A percentile compares a stretch with the other conserved stretches of the same genome.
Conservation (phyloP, 768 basidiomycete genomes). For the Grammothele lineata region DNA sequence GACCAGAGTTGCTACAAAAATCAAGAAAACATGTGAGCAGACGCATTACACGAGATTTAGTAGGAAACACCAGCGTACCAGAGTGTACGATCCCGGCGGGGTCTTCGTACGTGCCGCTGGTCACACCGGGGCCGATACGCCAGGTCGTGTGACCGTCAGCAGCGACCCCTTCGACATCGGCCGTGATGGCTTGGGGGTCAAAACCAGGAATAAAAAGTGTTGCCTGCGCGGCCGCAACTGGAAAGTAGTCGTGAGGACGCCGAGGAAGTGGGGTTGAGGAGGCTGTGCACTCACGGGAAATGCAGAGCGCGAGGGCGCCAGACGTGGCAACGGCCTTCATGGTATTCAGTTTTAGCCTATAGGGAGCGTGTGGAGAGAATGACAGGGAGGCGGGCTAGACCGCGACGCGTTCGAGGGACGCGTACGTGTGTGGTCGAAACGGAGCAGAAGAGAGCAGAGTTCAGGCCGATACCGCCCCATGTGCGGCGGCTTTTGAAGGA, state of each 20-base stretch:
- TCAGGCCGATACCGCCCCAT: too few relatives aligned
- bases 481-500: too few relatives aligned
- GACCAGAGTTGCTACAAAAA: conserved; percentile 43
- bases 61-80: conserved; percentile 24
- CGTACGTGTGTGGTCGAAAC: too few relatives aligned
- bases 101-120: conserved; percentile 30
- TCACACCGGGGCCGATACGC: conserved; percentile 31
- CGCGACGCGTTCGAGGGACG: too few relatives aligned
- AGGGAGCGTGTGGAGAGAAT: too few relatives aligned
- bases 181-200: conserved; percentile 41
- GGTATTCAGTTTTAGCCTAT: too few relatives aligned
- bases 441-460: too few relatives aligned
- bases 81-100: conserved; percentile 33
- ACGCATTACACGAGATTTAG: too few relatives aligned
- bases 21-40: not conserved
- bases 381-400: too few relatives aligned
- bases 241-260: not conserved
- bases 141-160: conserved; percentile 40
- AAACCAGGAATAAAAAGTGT: conserved; percentile 42
- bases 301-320: conserved; percentile 2
- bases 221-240: conserved; percentile 25
- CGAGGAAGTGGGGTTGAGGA: too few relatives aligned
- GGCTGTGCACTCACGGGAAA: not conserved
- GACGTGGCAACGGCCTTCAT: not conserved
- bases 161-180: conserved; percentile 38